Percentiles rank a stretch among this genome's conserved stretches.
These are phyloP conservation scores for Vitis rotundifolia DNA, from an alignment of 164 flowering plant species.

Conservation along the genomic window DNA sequence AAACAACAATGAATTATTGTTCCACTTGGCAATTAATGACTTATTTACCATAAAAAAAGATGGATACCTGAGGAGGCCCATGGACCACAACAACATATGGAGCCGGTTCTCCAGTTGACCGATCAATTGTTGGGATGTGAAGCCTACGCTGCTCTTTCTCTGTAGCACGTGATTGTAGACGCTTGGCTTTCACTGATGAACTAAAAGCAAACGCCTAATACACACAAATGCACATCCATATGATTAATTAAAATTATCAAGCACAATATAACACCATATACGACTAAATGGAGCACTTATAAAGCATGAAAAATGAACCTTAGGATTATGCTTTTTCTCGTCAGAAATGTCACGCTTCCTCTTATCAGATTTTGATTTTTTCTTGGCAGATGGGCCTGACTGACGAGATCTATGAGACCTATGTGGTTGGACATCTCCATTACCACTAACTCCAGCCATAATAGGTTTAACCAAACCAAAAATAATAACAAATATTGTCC, in stretches of 20 bases:
- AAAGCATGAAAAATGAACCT: conserved; percentile 28
- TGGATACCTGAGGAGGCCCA: conserved; percentile 85
- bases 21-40: background rate
- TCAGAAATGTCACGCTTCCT: conserved; percentile 37
- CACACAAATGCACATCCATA: background rate
- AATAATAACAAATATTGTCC: no score
- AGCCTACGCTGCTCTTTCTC: conserved; percentile 95
- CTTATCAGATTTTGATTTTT: conserved; percentile 41
- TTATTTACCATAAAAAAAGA: background rate
- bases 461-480: no score
- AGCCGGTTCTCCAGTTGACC: conserved; percentile 78
- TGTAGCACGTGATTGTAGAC: conserved; percentile 68
- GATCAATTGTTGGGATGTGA: conserved; percentile 78
- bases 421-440: conserved; percentile 46
- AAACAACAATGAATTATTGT: no score
- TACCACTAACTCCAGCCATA: conserved; percentile 22
- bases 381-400: conserved; percentile 66
- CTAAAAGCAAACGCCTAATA: conserved; percentile 81
- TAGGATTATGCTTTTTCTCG: conserved; percentile 57
- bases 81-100: conserved; percentile 92
- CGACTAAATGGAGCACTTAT: background rate
- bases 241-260: conserved; percentile 2
- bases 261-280: background rate
- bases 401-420: conserved; percentile 68
- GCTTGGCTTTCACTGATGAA: conserved; percentile 78